phyloP scores from a whole-genome alignment of 2,329 filamentous ascomycete genomes.

The Aspergillus quadrilineatus region DNA sequence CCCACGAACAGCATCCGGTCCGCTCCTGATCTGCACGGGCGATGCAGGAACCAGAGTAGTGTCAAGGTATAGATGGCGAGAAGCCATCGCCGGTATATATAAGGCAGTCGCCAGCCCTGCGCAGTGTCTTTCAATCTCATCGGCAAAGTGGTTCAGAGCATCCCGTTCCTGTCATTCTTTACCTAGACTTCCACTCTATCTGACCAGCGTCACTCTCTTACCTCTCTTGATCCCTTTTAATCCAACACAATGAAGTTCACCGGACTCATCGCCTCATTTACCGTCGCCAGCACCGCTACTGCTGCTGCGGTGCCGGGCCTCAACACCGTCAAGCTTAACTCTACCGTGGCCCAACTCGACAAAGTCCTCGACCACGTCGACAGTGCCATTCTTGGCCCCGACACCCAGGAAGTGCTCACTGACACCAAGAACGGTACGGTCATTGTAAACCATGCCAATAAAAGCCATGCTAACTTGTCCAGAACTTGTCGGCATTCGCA shows the following conservation, averaged over 20 bases:
- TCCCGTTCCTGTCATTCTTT: constrained; percentile 26
- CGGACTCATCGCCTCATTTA: constrained; percentile 33
- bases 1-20: neutral
- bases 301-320: constrained; percentile 29
- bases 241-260: constrained; percentile 38
- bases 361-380: constrained; percentile 21
- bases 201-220: constrained; percentile 14
- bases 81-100: constrained; percentile 24
- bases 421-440: constrained; percentile 1
- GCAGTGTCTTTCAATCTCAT: constrained; percentile 11
- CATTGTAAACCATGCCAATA: neutral
- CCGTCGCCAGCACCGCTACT: constrained; percentile 30
- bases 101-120: constrained; percentile 13
- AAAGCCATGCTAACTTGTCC: neutral
- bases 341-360: constrained; percentile 16
- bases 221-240: constrained; percentile 3
- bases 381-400: neutral
- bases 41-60: neutral
- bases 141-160: constrained; percentile 4
- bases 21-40: constrained; percentile 21
- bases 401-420: neutral
- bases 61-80: neutral
- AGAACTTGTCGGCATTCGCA: constrained; percentile 7
- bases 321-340: constrained; percentile 11
- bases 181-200: constrained; percentile 2